These are phyloP conservation scores for Pyrenochaeta sp. DNA, from an alignment of 2,329 filamentous ascomycete species.

Conservation along the genomic window DNA sequence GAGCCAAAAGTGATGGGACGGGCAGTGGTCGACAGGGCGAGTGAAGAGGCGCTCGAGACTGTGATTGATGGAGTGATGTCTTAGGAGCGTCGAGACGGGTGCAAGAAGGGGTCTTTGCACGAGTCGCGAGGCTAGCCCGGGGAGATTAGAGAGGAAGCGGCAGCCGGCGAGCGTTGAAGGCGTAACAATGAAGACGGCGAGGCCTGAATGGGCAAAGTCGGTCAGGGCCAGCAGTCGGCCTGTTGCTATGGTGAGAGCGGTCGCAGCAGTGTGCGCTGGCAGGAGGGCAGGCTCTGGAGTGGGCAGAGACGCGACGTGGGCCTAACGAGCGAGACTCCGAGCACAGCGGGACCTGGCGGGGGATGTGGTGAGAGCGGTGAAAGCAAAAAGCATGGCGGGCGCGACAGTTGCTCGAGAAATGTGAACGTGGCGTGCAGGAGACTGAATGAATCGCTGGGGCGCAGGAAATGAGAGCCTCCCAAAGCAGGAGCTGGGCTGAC, in stretches of 20 bases:
- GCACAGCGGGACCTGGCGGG: slow-evolving; percentile 15
- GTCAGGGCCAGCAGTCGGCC: slow-evolving; percentile 41
- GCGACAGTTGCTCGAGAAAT: slow-evolving; percentile 15
- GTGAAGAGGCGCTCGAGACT: slow-evolving; percentile 27
- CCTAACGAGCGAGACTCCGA: slow-evolving; percentile 22
- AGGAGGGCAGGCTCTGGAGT: slow-evolving; percentile 23
- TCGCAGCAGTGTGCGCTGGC: slow-evolving; percentile 48
- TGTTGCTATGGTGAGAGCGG: slow-evolving; percentile 50
- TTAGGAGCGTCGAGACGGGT: slow-evolving; percentile 34
- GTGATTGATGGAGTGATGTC: slow-evolving; percentile 40
- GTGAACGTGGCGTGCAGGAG: slow-evolving; percentile 23
- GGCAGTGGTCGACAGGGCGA: slow-evolving; percentile 28
- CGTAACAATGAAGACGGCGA: slow-evolving; percentile 45
- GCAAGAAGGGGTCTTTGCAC: slow-evolving; percentile 44
- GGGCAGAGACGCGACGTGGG: slow-evolving; percentile 23
- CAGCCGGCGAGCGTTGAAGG: slow-evolving; percentile 35
- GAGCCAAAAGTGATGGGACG: slow-evolving; percentile 31
- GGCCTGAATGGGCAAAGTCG: slow-evolving; percentile 39
- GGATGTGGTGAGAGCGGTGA: slow-evolving; percentile 22
- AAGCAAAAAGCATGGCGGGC: slow-evolving; percentile 28
- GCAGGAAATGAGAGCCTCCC: slow-evolving; percentile 38
- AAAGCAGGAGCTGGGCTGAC: slow-evolving; percentile 38
- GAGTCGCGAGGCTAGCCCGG: slow-evolving; percentile 46
- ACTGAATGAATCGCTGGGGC: too few species aligned
- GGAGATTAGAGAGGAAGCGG: slow-evolving; percentile 48